Evolutionary conservation across 768 basidiomycete species (phyloP).

Genomic region (Coprinopsis marcescibilis): DNA sequence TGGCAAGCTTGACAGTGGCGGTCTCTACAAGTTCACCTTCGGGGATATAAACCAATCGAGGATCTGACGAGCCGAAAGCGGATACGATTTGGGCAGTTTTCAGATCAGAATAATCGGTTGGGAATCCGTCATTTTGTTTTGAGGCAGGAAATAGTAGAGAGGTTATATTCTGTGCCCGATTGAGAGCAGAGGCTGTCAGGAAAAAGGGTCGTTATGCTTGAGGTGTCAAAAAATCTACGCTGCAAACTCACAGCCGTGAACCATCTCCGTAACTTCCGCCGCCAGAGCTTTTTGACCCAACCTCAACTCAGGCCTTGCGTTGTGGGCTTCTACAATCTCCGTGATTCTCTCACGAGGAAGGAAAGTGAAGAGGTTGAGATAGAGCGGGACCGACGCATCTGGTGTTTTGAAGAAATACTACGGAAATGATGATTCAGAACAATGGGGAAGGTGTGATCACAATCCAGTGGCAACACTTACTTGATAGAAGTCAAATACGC

Average conservation of each 20-base stretch:
- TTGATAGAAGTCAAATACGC: conserved; percentile 93
- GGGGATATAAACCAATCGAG: conserved; percentile 51
- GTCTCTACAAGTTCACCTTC: conserved; percentile 42
- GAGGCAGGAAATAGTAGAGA: conserved; percentile 31
- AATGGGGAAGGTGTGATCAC: background rate
- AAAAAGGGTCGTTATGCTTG: background rate
- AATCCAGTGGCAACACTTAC: conserved; percentile 36
- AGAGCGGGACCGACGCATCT: conserved; percentile 75
- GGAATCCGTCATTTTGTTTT: conserved; percentile 4
- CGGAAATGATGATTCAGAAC: background rate
- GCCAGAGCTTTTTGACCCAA: conserved; percentile 45
- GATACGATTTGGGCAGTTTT: conserved; percentile 49
- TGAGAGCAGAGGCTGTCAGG: conserved; percentile 30
- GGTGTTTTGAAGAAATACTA: conserved; percentile 89
- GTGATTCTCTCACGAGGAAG: conserved; percentile 54
- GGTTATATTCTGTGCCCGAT: conserved; percentile 37
- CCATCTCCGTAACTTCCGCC: conserved; percentile 48
- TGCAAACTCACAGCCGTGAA: conserved; percentile 34
- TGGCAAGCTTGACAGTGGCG: conserved; percentile 54
- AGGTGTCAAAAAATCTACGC: background rate
- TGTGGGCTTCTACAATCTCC: conserved; percentile 51
- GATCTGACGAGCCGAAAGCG: conserved; percentile 56
- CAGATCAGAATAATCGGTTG: conserved; percentile 39
- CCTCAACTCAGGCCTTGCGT: conserved; percentile 45
- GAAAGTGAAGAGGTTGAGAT: conserved; percentile 81